Evolutionary conservation across 2,329 filamentous ascomycete species (phyloP).

Genomic region (Arachnopeziza araneosa): DNA sequence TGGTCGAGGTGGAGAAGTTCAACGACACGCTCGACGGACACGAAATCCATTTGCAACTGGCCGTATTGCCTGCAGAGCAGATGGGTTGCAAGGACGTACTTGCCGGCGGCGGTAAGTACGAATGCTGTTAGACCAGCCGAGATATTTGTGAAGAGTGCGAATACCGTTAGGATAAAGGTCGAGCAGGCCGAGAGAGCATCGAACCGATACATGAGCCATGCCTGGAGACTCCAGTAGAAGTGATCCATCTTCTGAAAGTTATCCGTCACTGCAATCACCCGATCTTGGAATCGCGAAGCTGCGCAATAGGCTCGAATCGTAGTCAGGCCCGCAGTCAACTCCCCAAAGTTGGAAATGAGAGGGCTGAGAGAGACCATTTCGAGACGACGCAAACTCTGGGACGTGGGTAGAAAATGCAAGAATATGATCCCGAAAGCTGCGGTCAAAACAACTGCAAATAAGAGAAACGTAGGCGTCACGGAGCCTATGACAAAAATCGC

Average conservation of each 20-base stretch:
- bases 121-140: conserved; percentile 79
- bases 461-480: conserved; percentile 70
- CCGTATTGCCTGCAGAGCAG: conserved; percentile 74
- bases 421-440: conserved; percentile 69
- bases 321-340: conserved; percentile 76
- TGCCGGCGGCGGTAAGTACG: conserved; percentile 66
- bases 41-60: conserved; percentile 84
- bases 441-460: conserved; percentile 64
- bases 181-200: conserved; percentile 66
- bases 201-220: conserved; percentile 79
- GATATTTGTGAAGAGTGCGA: conserved; percentile 70
- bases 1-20: conserved; percentile 75
- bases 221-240: conserved; percentile 87
- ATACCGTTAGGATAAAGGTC: conserved; percentile 65
- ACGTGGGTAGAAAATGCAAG: conserved; percentile 70
- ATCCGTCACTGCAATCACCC: conserved; percentile 76
- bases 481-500: conserved; percentile 73
- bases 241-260: conserved; percentile 93
- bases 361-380: conserved; percentile 89
- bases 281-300: conserved; percentile 71
- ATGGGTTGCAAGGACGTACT: conserved; percentile 66
- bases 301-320: conserved; percentile 82
- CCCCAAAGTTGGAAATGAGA: conserved; percentile 87
- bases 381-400: conserved; percentile 74
- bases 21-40: conserved; percentile 80